Evolutionary conservation across 805 yeast genomes (phyloP).

Genomic region (Cyberlindnera xishuangbannaensis): DNA sequence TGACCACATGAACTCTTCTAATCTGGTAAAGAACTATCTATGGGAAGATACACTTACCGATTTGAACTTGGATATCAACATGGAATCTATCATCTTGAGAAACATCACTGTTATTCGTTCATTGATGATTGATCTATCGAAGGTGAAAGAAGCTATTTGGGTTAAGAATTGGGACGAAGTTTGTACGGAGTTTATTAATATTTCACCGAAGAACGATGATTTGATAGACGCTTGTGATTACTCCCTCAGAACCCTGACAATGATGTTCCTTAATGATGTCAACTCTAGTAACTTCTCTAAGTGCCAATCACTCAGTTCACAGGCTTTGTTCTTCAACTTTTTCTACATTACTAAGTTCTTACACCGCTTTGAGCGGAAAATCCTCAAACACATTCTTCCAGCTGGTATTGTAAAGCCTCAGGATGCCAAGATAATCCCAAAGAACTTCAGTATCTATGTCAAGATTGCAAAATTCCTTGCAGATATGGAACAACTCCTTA

Average conservation of each 20-base stretch:
- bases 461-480: slow-evolving; percentile 24
- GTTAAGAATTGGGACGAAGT: slow-evolving; percentile 28
- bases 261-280: slow-evolving; percentile 23
- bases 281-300: slow-evolving; percentile 22
- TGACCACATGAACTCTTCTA: slow-evolving; percentile 35
- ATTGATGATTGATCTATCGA: slow-evolving; percentile 29
- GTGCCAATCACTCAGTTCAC: slow-evolving; percentile 19
- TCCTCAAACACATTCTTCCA: slow-evolving; percentile 14
- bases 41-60: slow-evolving; percentile 28
- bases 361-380: slow-evolving; percentile 19
- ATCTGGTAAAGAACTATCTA: slow-evolving; percentile 31
- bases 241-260: slow-evolving; percentile 20
- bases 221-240: slow-evolving; percentile 26
- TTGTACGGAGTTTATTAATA: slow-evolving; percentile 18
- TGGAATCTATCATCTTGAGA: slow-evolving; percentile 35
- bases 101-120: slow-evolving; percentile 32
- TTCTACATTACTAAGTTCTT: slow-evolving; percentile 23
- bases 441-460: slow-evolving; percentile 21
- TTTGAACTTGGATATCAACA: slow-evolving; percentile 26
- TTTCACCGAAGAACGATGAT: slow-evolving; percentile 20
- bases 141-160: slow-evolving; percentile 36
- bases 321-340: slow-evolving; percentile 23
- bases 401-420: slow-evolving; percentile 8
- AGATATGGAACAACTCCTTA: slow-evolving; percentile 23
- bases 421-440: slow-evolving; percentile 18